Base-by-base conservation (phyloP, 163 green algal genomes). In the Trebouxiophyceae sp. region DNA sequence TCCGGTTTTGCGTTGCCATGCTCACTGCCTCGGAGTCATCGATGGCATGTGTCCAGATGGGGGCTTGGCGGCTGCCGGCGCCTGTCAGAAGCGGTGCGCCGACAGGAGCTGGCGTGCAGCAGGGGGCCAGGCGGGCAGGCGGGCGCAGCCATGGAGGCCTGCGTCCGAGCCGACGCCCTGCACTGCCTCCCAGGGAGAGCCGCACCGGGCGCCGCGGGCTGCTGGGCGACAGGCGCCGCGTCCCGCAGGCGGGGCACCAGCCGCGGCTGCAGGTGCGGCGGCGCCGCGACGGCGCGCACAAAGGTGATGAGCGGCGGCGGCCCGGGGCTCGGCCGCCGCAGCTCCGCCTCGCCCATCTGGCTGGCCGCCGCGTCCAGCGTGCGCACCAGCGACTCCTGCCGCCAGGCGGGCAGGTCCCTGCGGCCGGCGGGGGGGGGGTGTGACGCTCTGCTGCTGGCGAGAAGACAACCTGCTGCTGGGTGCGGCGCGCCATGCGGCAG, bases 351-450 rank as follows among this genome's bases (percentile, higher is more conserved):
- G 16, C n/a, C 45, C 77, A 87, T 84, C 44, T 84, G 75, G 32
- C 46, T 73, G 32, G 80, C 75, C 4, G 80, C 80, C n/a, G 77
- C 75, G 34, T 69, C 69, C 34, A 87, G 72, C 26, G 79, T 85
- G 2, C 74, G 63, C 28, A 77, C 54, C 64, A 87, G 66, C 4
- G 60, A 70, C 54, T 75, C 57, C 55, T 81, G 75, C 44, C 80
- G 74, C 28, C 66, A 45, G 5, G 44, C 33, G 28, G 67, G 69
- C 57, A 87, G 65, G 26, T 84, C 69, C 19, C 55, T 60, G 69
- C 34, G 28, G 16, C 22, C 7, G 30, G 29, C 22, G 39, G 55
- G n/a, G n/a, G n/a, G n/a, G n/a, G n/a, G n/a, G n/a, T n/a, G n/a
- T n/a, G n/a, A n/a, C n/a, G n/a, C n/a, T n/a, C n/a, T n/a, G n/a